A percentile compares a stretch with the other conserved stretches of the same genome.
Evolutionary conservation across 2,329 filamentous ascomycete species (phyloP).

Genomic region (Trichophyton mentagrophytes): DNA sequence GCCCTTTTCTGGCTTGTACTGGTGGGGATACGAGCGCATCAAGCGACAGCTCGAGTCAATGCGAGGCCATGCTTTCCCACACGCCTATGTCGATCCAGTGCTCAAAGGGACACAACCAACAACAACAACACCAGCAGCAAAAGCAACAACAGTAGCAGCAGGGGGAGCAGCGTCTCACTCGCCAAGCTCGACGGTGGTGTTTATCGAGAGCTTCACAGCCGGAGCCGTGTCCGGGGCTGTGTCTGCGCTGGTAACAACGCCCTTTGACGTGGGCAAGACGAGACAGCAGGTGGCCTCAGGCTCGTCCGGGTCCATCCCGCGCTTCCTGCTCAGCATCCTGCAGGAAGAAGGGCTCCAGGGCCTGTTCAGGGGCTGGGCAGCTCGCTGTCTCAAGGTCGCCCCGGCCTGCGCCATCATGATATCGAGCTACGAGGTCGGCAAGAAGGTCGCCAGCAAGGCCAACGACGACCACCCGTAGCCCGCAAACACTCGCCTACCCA

Average conservation of each 20-base stretch:
- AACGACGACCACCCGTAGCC: constrained; percentile 44
- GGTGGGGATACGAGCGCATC: constrained; percentile 91
- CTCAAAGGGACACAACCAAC: neutral
- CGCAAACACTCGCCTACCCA: no score
- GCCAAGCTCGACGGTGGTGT: constrained; percentile 62
- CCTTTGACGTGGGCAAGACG: constrained; percentile 96
- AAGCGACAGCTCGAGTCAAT: constrained; percentile 57
- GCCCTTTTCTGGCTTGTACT: constrained; percentile 92
- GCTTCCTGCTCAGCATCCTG: constrained; percentile 84
- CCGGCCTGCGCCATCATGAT: constrained; percentile 99
- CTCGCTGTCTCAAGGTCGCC: constrained; percentile 83
- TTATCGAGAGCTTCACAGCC: constrained; percentile 78
- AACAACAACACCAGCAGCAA: no score
- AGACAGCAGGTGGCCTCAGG: constrained; percentile 57
- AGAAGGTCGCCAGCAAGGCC: constrained; percentile 65
- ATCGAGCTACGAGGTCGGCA: constrained; percentile 90
- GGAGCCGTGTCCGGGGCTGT: constrained; percentile 73
- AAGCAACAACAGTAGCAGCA: no score
- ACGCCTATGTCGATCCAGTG: neutral
- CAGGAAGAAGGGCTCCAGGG: constrained; percentile 67
- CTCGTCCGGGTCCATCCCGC: constrained; percentile 48
- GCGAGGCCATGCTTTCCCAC: constrained; percentile 37
- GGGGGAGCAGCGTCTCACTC: constrained; percentile 6
- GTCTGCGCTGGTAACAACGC: constrained; percentile 79
- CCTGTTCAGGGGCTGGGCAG: constrained; percentile 83